phyloP scores from a whole-genome alignment of 2,329 filamentous ascomycete species.

The Grosmannia huntii region DNA sequence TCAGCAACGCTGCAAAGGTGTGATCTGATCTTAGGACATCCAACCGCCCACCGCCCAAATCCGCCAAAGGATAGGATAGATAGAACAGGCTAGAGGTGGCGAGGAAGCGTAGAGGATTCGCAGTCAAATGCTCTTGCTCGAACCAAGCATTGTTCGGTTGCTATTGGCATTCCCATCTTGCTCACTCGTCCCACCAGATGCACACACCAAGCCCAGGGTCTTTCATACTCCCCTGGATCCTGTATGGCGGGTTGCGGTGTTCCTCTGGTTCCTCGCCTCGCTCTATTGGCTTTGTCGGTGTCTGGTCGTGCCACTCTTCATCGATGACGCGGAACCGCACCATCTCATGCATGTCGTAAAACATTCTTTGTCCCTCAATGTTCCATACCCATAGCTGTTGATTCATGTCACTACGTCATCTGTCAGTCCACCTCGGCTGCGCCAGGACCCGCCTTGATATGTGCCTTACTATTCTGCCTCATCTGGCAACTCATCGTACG shows the following conservation, averaged over 20 bases:
- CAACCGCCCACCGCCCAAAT: neutral
- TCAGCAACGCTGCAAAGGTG: slow-evolving; percentile 32
- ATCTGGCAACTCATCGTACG: slow-evolving; percentile 58
- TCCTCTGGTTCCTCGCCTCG: slow-evolving; percentile 43
- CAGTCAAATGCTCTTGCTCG: neutral
- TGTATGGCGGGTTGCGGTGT: slow-evolving; percentile 56
- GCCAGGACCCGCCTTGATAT: neutral
- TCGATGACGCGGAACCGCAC: slow-evolving; percentile 76
- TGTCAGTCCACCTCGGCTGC: slow-evolving; percentile 12
- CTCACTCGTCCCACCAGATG: slow-evolving; percentile 32
- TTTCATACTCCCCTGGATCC: slow-evolving; percentile 53
- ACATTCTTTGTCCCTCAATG: slow-evolving; percentile 59
- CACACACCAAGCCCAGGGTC: slow-evolving; percentile 48
- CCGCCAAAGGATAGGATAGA: neutral
- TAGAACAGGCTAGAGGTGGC: neutral
- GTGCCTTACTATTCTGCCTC: slow-evolving; percentile 62
- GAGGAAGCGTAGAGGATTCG: neutral
- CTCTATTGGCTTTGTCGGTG: slow-evolving; percentile 53
- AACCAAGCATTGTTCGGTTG: neutral
- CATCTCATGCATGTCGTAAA: slow-evolving; percentile 81
- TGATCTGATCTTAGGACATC: neutral
- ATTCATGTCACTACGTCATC: slow-evolving; percentile 45
- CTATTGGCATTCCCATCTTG: neutral
- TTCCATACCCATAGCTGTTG: slow-evolving; percentile 82
- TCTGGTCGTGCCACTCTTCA: slow-evolving; percentile 86